Evolutionary conservation across 176 grass and related monocot species (phyloP).

Genomic region (Carex myosuroides): DNA sequence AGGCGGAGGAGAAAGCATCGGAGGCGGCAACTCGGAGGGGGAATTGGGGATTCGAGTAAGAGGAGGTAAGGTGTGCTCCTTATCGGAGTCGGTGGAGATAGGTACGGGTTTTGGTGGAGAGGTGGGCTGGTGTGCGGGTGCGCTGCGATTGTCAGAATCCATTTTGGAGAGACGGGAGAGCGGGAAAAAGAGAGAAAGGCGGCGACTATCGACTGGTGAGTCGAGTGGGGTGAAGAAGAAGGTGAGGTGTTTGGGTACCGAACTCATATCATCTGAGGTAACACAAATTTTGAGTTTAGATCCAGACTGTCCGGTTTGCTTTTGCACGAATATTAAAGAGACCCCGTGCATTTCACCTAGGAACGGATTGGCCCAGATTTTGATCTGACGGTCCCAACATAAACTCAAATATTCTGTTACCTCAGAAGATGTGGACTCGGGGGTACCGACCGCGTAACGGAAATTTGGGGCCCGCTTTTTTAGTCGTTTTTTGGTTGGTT

Average conservation of each 20-base stretch:
- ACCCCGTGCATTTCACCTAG: too few species aligned
- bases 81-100: conserved; percentile 10
- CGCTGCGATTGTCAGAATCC: conserved; percentile 2
- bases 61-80: not conserved
- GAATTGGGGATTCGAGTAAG: not conserved
- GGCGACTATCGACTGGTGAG: not conserved
- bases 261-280: not conserved
- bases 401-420: too few species aligned
- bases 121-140: not conserved
- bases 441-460: conserved; percentile 42
- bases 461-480: conserved; percentile 28
- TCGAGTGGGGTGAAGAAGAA: not conserved
- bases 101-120: not conserved
- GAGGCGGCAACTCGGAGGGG: not conserved
- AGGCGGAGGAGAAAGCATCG: not conserved
- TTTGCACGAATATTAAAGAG: too few species aligned
- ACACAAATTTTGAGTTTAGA: too few species aligned
- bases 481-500: not conserved
- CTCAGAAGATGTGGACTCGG: not conserved
- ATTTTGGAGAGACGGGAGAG: not conserved
- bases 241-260: conserved; percentile 24
- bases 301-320: too few species aligned
- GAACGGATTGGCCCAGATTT: too few species aligned
- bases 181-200: not conserved
- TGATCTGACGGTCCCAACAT: too few species aligned